A percentile compares a stretch with the other conserved stretches of the same genome.
Conservation (phyloP, 2,329 filamentous ascomycete species). For the Clarireedia hainanense region DNA sequence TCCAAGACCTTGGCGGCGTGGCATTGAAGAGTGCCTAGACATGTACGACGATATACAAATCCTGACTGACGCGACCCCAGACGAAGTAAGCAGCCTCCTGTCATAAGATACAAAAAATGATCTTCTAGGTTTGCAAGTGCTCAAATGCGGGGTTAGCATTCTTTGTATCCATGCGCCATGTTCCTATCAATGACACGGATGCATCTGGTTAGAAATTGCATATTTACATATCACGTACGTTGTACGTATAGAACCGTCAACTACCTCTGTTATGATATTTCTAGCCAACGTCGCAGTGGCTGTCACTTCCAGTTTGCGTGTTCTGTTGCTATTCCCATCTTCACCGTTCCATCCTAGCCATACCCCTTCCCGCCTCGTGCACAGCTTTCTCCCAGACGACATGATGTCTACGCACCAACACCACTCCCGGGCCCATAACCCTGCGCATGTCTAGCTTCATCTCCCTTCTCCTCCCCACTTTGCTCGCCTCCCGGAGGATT, state of each 20-base stretch:
- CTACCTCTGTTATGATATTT: too few species aligned
- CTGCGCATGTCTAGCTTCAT: slow-evolving; percentile 35
- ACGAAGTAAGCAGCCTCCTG: neutral
- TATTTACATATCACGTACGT: too few species aligned
- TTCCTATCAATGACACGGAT: too few species aligned
- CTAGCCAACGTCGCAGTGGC: too few species aligned
- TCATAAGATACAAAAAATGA: neutral
- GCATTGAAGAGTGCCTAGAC: neutral
- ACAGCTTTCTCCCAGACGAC: neutral
- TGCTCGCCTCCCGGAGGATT: slow-evolving; percentile 8
- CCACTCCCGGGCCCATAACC: slow-evolving; percentile 47
- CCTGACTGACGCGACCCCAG: neutral
- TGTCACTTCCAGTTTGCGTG: too few species aligned
- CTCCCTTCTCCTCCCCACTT: slow-evolving; percentile 34
- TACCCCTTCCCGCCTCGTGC: too few species aligned
- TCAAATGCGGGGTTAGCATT: neutral
- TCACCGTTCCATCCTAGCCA: neutral
- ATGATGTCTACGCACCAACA: slow-evolving; percentile 41
- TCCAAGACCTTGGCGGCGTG: neutral
- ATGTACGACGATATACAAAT: neutral
- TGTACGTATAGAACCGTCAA: too few species aligned
- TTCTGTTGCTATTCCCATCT: too few species aligned
- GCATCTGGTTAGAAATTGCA: too few species aligned
- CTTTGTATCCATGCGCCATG: too few species aligned
- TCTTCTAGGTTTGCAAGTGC: neutral